These are phyloP conservation scores for Paracorniculantispora psalliotae DNA, from an alignment of 2,329 filamentous ascomycete species.

Conservation along the genomic window DNA sequence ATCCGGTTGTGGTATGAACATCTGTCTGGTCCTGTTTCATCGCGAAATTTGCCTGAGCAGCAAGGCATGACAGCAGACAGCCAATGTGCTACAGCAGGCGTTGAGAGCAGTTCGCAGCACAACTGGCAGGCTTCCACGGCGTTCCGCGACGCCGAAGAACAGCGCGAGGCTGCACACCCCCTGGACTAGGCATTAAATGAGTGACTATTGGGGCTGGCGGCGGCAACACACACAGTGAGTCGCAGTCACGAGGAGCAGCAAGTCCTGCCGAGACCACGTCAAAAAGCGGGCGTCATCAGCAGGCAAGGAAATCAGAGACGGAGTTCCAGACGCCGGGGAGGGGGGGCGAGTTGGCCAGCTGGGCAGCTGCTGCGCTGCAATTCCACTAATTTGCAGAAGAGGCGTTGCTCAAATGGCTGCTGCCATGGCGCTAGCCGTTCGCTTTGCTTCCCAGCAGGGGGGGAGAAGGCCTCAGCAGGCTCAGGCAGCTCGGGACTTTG, in stretches of 20 bases:
- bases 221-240: slow-evolving; percentile 2
- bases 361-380: slow-evolving; percentile 7
- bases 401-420: not conserved
- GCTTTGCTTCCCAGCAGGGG: not conserved
- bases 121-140: not conserved
- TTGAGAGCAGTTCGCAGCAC: not conserved
- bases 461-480: not conserved
- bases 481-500: slow-evolving; percentile 5
- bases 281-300: slow-evolving; percentile 9
- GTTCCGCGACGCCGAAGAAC: not conserved
- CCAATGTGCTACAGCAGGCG: not conserved
- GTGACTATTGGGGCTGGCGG: not conserved
- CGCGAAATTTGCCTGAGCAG: not conserved
- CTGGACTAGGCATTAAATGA: not conserved
- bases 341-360: not conserved
- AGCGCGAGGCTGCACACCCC: not conserved
- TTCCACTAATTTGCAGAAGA: slow-evolving; percentile 1
- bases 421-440: slow-evolving; percentile 1
- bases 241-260: slow-evolving; percentile 4
- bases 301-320: slow-evolving; percentile 10
- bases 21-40: not conserved
- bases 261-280: not conserved
- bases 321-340: not conserved
- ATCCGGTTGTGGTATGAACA: not conserved
- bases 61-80: not conserved